Conservation (phyloP, 2,329 filamentous ascomycete species). For the Mycosphaerelloides madeirae region DNA sequence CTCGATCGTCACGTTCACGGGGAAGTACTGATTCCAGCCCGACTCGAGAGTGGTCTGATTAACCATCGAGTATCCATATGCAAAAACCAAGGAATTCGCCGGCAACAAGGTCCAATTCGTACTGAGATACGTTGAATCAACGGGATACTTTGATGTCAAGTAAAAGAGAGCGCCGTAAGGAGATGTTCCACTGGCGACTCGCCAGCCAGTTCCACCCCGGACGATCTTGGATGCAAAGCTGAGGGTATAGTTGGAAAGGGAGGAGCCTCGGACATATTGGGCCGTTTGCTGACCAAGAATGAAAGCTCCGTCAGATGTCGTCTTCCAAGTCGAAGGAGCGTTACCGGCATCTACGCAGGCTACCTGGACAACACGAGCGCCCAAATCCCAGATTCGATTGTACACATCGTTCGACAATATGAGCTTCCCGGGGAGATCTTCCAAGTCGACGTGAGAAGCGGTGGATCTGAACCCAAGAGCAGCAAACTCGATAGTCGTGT, state of each 20-base stretch:
- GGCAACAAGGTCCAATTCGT: constrained; percentile 34
- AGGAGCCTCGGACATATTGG: constrained; percentile 22
- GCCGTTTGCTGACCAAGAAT: constrained; percentile 34
- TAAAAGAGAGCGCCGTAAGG: constrained; percentile 24
- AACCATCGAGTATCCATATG: constrained; percentile 34
- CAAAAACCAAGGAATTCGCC: constrained; percentile 34
- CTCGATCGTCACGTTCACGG: constrained; percentile 25
- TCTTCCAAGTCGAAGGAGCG: constrained; percentile 35
- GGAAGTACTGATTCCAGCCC: constrained; percentile 26
- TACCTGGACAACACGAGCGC: constrained; percentile 31
- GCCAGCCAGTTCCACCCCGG: constrained; percentile 39
- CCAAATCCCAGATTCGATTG: constrained; percentile 38
- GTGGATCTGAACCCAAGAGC: constrained; percentile 33
- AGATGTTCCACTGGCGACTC: constrained; percentile 23
- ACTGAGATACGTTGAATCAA: constrained; percentile 30
- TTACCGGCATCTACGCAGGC: constrained; percentile 38
- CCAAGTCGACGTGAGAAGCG: constrained; percentile 20
- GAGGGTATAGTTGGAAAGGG: constrained; percentile 35
- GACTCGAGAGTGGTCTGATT: constrained; percentile 35
- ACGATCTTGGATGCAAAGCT: constrained; percentile 37
- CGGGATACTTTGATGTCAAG: constrained; percentile 24
- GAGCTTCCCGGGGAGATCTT: constrained; percentile 31
- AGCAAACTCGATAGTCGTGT: constrained; percentile 31
- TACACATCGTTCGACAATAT: constrained; percentile 28
- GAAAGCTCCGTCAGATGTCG: constrained; percentile 33